phyloP scores from a whole-genome alignment of 352 stramenopile species.

The Phytophthora fragariaefolia region DNA sequence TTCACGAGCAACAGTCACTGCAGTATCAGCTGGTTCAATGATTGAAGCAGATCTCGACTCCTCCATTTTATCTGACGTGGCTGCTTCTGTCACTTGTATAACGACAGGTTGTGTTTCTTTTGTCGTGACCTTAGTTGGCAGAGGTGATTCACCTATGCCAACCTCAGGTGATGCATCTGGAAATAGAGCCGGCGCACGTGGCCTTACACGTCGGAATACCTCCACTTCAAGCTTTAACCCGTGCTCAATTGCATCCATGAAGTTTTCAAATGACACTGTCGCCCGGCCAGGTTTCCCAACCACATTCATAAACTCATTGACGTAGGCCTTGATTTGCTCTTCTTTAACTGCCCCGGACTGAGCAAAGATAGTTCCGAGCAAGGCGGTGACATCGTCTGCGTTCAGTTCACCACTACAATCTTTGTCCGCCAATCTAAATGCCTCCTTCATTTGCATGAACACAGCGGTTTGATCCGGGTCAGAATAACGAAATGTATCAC shows the following conservation, averaged over 20 bases:
- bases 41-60: not conserved
- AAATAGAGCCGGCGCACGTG: slow-evolving; percentile 1
- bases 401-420: slow-evolving; percentile 80
- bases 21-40: not conserved
- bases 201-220: slow-evolving; percentile 48
- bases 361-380: slow-evolving; percentile 75
- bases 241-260: slow-evolving; percentile 80
- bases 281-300: slow-evolving; percentile 68
- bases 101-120: not conserved
- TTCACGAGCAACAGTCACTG: not conserved
- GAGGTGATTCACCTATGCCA: too few relatives aligned
- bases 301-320: slow-evolving; percentile 77
- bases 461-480: slow-evolving; percentile 77
- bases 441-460: slow-evolving; percentile 89
- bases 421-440: slow-evolving; percentile 72
- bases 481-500: slow-evolving; percentile 72
- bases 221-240: slow-evolving; percentile 81
- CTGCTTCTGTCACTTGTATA: not conserved
- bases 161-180: not conserved
- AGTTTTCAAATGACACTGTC: slow-evolving; percentile 86
- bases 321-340: slow-evolving; percentile 73
- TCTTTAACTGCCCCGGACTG: slow-evolving; percentile 70
- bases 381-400: slow-evolving; percentile 63
- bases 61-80: not conserved
- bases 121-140: not conserved